Conservation (phyloP, 1,284 basidiomycete genomes). For the Farysia itapuensis region DNA sequence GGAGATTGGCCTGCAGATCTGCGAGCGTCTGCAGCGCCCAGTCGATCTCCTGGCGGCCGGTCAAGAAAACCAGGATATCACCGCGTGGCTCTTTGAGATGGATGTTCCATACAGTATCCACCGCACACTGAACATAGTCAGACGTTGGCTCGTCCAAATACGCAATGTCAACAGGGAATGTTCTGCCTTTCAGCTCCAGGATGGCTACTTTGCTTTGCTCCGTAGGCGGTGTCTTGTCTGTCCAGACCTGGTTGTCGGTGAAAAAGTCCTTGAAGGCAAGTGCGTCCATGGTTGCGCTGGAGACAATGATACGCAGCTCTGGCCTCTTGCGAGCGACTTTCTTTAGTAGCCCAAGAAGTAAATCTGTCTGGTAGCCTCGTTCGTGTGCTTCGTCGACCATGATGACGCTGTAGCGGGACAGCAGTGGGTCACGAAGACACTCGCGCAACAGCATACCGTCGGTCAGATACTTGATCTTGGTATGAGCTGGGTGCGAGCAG, state of each 20-base stretch:
- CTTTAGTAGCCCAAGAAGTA: conserved; percentile 61
- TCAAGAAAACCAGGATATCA: conserved; percentile 63
- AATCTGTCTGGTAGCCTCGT: conserved; percentile 60
- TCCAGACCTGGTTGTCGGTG: conserved; percentile 52
- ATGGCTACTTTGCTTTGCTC: not conserved
- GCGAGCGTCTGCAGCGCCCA: conserved; percentile 76
- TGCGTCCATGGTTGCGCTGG: conserved; percentile 93
- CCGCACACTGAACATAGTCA: conserved; percentile 59
- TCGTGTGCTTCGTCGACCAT: conserved; percentile 63
- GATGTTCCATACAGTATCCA: conserved; percentile 60
- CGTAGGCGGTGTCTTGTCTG: not conserved
- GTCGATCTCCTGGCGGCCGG: conserved; percentile 65
- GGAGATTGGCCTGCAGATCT: conserved; percentile 74
- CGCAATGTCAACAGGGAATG: conserved; percentile 60
- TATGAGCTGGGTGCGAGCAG: conserved; percentile 48
- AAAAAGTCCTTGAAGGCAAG: conserved; percentile 86
- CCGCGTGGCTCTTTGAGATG: conserved; percentile 67
- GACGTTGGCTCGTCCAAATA: conserved; percentile 58
- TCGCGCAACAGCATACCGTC: conserved; percentile 52
- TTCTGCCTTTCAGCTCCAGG: not conserved
- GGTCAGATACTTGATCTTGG: conserved; percentile 58
- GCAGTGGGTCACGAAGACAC: conserved; percentile 46
- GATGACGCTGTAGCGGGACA: conserved; percentile 57
- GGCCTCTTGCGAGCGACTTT: conserved; percentile 82
- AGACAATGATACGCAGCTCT: conserved; percentile 83